These are phyloP conservation scores for Thymus mandschuricus DNA, from an alignment of 257 asterid genomes.

Conservation along the genomic window DNA sequence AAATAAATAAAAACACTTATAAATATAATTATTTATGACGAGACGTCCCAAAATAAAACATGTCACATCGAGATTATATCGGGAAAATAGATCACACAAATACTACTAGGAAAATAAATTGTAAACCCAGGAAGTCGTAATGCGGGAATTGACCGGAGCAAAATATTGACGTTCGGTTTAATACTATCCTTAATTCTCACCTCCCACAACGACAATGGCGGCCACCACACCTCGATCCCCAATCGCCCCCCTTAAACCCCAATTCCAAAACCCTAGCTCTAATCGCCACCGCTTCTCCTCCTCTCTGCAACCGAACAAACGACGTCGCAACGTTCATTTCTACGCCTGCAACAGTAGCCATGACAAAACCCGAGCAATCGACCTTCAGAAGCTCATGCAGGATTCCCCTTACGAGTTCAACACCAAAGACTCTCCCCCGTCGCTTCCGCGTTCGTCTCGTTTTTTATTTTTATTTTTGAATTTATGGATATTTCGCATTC, in stretches of 20 bases:
- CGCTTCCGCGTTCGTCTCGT: slow-evolving; percentile 69
- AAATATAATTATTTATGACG: too few species aligned
- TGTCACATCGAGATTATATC: too few species aligned
- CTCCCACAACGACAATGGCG: slow-evolving; percentile 45
- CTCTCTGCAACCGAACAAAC: slow-evolving; percentile 34
- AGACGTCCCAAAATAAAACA: too few species aligned
- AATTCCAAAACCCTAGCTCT: slow-evolving; percentile 39
- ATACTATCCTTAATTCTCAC: neutral
- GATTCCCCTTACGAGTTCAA: slow-evolving; percentile 47
- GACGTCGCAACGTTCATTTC: slow-evolving; percentile 44
- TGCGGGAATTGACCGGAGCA: neutral
- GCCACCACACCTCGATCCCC: slow-evolving; percentile 48
- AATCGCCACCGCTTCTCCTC: slow-evolving; percentile 27
- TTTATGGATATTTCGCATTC: neutral
- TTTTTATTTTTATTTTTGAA: neutral
- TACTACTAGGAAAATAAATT: too few species aligned
- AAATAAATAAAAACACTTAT: too few species aligned
- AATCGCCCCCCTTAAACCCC: slow-evolving; percentile 30
- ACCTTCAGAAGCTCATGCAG: slow-evolving; percentile 56
- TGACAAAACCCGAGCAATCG: slow-evolving; percentile 53
- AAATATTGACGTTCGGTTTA: slow-evolving; percentile 6
- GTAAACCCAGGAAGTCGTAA: neutral
- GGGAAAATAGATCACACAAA: too few species aligned
- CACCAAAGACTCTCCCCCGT: slow-evolving; percentile 59
- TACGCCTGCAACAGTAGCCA: slow-evolving; percentile 40